A percentile compares a stretch with the other conserved stretches of the same genome.
phyloP scores from a whole-genome alignment of 352 stramenopile species.

The Phytophthora vignae region DNA sequence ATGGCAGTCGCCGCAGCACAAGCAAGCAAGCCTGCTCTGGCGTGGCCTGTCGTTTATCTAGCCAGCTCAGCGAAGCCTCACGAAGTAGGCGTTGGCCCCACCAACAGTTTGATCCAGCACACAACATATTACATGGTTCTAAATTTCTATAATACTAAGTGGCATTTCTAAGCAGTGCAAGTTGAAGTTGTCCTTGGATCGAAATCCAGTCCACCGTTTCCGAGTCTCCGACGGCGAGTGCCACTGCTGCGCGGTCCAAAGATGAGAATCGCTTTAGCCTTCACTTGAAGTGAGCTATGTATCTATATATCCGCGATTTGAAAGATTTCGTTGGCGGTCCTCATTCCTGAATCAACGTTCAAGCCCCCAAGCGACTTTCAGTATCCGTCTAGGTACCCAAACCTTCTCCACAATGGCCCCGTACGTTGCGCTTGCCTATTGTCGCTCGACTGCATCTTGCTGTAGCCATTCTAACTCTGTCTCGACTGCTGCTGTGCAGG shows the following conservation, averaged over 20 bases:
- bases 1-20: no score
- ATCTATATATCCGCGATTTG: background rate
- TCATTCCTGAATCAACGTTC: constrained; percentile 20
- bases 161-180: background rate
- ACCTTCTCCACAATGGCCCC: constrained; percentile 2
- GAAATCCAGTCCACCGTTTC: background rate
- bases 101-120: no score
- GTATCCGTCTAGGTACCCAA: background rate
- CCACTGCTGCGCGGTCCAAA: constrained; percentile 3
- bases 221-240: background rate
- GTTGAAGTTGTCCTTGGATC: constrained; percentile 1
- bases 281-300: constrained; percentile 5
- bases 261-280: background rate
- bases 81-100: background rate
- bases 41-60: no score
- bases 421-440: background rate
- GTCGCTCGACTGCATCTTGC: background rate
- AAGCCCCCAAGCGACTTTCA: constrained; percentile 4
- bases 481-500: background rate
- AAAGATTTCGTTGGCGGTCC: background rate
- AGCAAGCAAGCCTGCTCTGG: no score
- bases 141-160: constrained; percentile 2
- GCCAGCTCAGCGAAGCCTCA: background rate
- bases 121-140: background rate
- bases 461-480: background rate